Conservation (phyloP, 306 rosid genomes). For the Castanospermum australe region DNA sequence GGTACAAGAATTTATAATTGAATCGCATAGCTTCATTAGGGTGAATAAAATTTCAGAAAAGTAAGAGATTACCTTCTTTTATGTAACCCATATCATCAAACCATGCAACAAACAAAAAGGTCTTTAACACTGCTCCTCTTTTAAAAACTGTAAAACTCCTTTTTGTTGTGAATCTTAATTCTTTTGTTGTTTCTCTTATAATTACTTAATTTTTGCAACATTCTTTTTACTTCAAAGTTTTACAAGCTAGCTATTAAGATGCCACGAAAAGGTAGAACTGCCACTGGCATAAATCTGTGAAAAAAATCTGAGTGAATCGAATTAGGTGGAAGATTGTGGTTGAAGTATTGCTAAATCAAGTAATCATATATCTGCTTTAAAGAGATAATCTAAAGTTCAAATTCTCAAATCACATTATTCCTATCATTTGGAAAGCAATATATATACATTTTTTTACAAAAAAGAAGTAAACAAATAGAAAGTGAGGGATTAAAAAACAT, state of each 20-base stretch:
- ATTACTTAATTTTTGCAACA: neutral
- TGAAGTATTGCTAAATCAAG: constrained; percentile 22
- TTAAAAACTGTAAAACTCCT: no score
- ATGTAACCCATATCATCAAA: neutral
- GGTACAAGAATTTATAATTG: neutral
- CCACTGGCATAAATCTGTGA: neutral
- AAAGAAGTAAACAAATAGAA: neutral
- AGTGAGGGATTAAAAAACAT: constrained; percentile 19
- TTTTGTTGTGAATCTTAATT: neutral
- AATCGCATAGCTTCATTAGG: neutral
- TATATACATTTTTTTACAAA: neutral
- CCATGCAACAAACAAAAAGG: no score
- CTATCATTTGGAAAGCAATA: neutral
- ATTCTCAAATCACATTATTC: constrained; percentile 14
- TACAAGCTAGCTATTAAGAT: neutral
- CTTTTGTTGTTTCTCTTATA: neutral
- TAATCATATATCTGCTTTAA: neutral
- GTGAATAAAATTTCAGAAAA: neutral
- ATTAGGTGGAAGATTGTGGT: constrained; percentile 20
- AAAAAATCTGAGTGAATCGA: neutral
- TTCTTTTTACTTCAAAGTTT: neutral
- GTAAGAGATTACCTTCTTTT: neutral
- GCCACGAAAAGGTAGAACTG: neutral
- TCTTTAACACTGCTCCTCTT: neutral
- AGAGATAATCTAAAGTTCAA: constrained; percentile 3